Base-by-base conservation (phyloP, 2,329 filamentous ascomycete genomes). In the Colletotrichum sp. region DNA sequence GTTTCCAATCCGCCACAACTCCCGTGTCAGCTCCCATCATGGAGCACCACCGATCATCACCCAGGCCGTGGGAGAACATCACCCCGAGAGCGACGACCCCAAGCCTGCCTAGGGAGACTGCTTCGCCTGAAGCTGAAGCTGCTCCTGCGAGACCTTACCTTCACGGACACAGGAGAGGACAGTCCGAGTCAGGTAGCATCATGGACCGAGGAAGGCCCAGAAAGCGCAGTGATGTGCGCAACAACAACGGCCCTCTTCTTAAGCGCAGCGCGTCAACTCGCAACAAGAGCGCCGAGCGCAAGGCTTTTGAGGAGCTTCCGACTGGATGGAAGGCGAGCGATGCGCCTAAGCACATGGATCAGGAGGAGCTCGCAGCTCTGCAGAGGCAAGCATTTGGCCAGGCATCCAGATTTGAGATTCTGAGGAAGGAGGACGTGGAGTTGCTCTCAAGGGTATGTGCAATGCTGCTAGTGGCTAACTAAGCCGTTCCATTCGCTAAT, bases 361-460 rank as follows among this genome's bases (percentile, higher is more conserved):
- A 85, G 9, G 80, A 82, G 3, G 92, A 94, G 71, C 81, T 91
- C 16, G 82, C 83, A 12, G 84, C 86, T 6, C 83, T 94, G 27
- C 89, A 91, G 72, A 89, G 88, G 78, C 92, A 94, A 80, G 92
- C 93, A 2, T 84, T 91, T 49, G 90, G 90, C 34, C 92, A 94
- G 81, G 91, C 90, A 0, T 87, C 89, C 49, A 87, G 91, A 34
- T 94, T 94, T 77, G 92, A 94, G 82, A 88, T 94, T n/a, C 87
- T 94, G 27, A 87, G 85, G 63, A 87, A 88, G 68, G 89, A 90
- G 30, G 92, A 94, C 78, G 92, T 94, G 16, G 92, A 93, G 67
- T 86, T 87, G 22, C 87, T 95, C 7, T 94, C 93, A 19, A 91
- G 90, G 83, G 91, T 92, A 85, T 5, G 57, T 29, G 16, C 57